Base-by-base conservation (phyloP, 495 filamentous ascomycete genomes). In the Aspergillus carlsbadensis region DNA sequence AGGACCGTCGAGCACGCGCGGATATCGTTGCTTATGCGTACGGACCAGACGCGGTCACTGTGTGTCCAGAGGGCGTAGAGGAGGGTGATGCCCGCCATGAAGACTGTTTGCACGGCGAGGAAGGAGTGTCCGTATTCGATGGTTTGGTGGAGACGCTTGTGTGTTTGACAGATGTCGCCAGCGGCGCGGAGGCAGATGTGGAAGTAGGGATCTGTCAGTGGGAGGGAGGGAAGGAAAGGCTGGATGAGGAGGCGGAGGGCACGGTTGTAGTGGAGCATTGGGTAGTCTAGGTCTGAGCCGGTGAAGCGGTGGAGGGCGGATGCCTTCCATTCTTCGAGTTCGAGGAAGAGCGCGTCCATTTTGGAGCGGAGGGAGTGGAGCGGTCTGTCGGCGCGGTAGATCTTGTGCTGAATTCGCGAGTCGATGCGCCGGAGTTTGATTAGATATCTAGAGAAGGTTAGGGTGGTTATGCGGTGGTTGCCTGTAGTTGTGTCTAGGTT, bases 111-210 rank as follows among this genome's bases (percentile, higher is more conserved):
- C 5, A 82, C 74, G 18, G 78, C 78, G 20, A 82, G 69, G 59
- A 82, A 81, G 1, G 78, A 81, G 57, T 82, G 78, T 0, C 78
- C 78, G 48, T 82, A 82, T 54, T 80, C 77, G 11, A 79, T 62
- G 6, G 74, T 73, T 58, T 81, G 75, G 52, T 81, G 78, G 6
- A 82, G 67, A 8, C 73, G 70, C 59, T 82, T 82, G 63, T 81
- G 77, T 0, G 74, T 75, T 55, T 82, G 80, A 59, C 78, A 82
- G 42, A 81, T 79, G 22, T 80, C 72, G 6, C 78, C 78, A 6
- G 78, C 75, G 6, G 78, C 78, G 24, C 73, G 69, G 41, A 81
- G 68, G 49, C 78, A 81, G 43, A 80, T 76, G 43, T 76, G 69
- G 51, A 78, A 77, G 53, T 80, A 79, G 10, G 75, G 78, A 48